A percentile compares a stretch with the other conserved stretches of the same genome.
Evolutionary conservation across 768 basidiomycete species (phyloP).

Genomic region (Pleurotus platypus): DNA sequence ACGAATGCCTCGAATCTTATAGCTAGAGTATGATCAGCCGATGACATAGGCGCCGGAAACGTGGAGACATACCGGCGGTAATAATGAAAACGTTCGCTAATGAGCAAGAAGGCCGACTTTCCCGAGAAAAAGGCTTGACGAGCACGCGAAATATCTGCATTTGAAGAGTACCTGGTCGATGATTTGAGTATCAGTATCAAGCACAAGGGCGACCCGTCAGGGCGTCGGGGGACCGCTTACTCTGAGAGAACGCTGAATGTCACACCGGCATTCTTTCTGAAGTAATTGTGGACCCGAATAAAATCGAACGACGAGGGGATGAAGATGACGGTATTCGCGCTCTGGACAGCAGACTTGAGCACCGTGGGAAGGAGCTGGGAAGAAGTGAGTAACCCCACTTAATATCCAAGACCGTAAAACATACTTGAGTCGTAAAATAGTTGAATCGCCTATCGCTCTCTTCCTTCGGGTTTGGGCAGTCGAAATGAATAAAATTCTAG

Average conservation of each 20-base stretch:
- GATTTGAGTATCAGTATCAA: too few relatives aligned
- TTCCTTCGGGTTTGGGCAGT: constrained; percentile 63
- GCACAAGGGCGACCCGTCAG: not conserved
- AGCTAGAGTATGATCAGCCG: constrained; percentile 40
- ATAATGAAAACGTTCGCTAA: constrained; percentile 99
- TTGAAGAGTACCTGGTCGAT: constrained; percentile 74
- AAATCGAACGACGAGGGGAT: constrained; percentile 97
- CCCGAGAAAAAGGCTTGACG: constrained; percentile 90
- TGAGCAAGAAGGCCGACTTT: constrained; percentile 79
- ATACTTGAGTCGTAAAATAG: constrained; percentile 82
- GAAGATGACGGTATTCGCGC: constrained; percentile 83
- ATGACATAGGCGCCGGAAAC: not conserved
- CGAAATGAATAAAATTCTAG: constrained; percentile 74
- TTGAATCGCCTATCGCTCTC: constrained; percentile 87
- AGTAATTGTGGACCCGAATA: constrained; percentile 83
- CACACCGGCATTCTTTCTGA: constrained; percentile 68
- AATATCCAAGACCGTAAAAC: constrained; percentile 3
- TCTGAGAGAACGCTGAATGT: constrained; percentile 87
- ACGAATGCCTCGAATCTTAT: constrained; percentile 89
- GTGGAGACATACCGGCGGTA: constrained; percentile 64
- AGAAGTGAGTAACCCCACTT: not conserved
- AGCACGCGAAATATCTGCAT: constrained; percentile 91
- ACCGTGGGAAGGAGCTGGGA: constrained; percentile 73
- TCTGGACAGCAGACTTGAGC: constrained; percentile 91
- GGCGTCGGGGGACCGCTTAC: constrained; percentile 35